A percentile compares a stretch with the other conserved stretches of the same genome.
These are phyloP conservation scores for Brasilioporus rufonigricans DNA, from an alignment of 768 basidiomycete genomes.

Conservation along the genomic window DNA sequence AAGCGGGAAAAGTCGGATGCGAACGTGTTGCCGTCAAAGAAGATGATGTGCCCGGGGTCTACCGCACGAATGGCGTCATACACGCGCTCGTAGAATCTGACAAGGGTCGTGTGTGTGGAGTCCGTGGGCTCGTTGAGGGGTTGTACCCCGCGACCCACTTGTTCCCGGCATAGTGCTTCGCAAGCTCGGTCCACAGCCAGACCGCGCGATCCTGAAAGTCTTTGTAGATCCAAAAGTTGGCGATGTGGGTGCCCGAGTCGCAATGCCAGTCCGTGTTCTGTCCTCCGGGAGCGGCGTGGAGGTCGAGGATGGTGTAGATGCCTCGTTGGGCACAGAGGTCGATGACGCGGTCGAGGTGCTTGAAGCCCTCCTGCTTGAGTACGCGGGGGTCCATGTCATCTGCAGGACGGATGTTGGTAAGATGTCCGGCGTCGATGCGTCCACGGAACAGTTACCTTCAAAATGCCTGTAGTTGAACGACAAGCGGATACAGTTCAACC, in stretches of 20 bases:
- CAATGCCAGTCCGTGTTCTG: conserved; percentile 82
- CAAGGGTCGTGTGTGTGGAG: conserved; percentile 57
- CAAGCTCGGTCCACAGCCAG: conserved; percentile 77
- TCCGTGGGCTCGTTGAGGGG: conserved; percentile 80
- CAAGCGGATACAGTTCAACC: conserved; percentile 76
- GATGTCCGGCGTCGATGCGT: not conserved
- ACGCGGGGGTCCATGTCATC: conserved; percentile 81
- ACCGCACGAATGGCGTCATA: conserved; percentile 68
- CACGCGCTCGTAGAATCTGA: conserved; percentile 66
- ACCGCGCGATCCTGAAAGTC: conserved; percentile 80
- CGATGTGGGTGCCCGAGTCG: conserved; percentile 67
- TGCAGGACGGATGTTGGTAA: conserved; percentile 12
- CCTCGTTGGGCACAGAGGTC: conserved; percentile 69
- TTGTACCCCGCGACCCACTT: conserved; percentile 88
- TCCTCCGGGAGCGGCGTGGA: conserved; percentile 74
- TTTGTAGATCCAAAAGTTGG: conserved; percentile 79
- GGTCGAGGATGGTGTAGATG: conserved; percentile 77
- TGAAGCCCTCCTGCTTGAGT: conserved; percentile 71
- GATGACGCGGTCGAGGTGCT: conserved; percentile 82
- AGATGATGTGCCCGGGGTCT: conserved; percentile 71
- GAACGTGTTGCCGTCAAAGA: conserved; percentile 84
- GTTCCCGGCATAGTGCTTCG: conserved; percentile 72
- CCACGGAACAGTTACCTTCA: conserved; percentile 35
- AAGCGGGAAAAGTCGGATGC: conserved; percentile 76
- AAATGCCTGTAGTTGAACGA: conserved; percentile 76